Evolutionary conservation across 2,329 filamentous ascomycete species (phyloP).

Genomic region (Xylariaceae sp.): DNA sequence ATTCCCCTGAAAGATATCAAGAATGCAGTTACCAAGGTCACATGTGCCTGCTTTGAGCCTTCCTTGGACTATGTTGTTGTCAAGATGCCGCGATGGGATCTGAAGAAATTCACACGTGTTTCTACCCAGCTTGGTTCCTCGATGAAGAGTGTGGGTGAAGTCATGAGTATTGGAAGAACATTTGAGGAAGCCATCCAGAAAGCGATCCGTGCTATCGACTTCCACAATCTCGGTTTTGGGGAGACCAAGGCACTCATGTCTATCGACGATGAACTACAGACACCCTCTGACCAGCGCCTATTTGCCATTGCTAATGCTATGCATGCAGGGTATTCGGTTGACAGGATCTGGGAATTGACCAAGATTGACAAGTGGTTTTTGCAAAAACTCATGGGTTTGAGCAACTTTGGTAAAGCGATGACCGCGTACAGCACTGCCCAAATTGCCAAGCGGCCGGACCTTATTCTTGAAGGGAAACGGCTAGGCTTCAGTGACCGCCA

Average conservation of each 20-base stretch:
- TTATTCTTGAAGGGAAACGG: slow-evolving; percentile 81
- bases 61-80: slow-evolving; percentile 97
- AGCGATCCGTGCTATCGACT: slow-evolving; percentile 91
- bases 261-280: slow-evolving; percentile 93
- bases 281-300: slow-evolving; percentile 91
- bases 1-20: slow-evolving; percentile 95
- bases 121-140: slow-evolving; percentile 94
- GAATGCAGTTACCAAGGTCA: slow-evolving; percentile 92
- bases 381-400: slow-evolving; percentile 82
- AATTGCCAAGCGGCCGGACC: slow-evolving; percentile 54
- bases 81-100: slow-evolving; percentile 97
- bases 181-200: slow-evolving; percentile 99
- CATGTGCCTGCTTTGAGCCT: slow-evolving; percentile 96
- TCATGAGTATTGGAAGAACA: slow-evolving; percentile 94
- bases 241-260: slow-evolving; percentile 90
- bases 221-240: slow-evolving; percentile 91
- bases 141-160: slow-evolving; percentile 99
- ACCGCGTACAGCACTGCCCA: slow-evolving; percentile 59
- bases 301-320: slow-evolving; percentile 98
- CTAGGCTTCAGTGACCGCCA: slow-evolving; percentile 93
- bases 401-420: slow-evolving; percentile 81
- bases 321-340: slow-evolving; percentile 85
- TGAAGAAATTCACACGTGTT: slow-evolving; percentile 97
- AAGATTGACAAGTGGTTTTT: slow-evolving; percentile 99
- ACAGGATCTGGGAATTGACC: slow-evolving; percentile 97